A percentile compares a stretch with the other conserved stretches of the same genome.
Evolutionary conservation across 352 stramenopile species (phyloP).

Genomic region (Pythium brassicae): DNA sequence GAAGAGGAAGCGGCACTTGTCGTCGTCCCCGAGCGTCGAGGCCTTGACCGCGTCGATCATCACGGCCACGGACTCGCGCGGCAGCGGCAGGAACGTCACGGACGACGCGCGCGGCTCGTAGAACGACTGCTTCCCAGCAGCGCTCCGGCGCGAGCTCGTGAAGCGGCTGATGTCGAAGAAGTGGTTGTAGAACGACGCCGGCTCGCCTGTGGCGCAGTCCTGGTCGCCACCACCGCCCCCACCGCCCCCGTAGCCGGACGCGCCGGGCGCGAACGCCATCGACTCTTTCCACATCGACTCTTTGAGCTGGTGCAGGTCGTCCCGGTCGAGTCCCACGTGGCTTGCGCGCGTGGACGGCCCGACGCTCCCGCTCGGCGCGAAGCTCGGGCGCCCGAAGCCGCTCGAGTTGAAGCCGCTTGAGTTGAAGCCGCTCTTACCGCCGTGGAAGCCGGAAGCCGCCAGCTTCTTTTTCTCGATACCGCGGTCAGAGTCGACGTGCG

Average conservation of each 20-base stretch:
- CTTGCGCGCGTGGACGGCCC: slow-evolving; percentile 15
- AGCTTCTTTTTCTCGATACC: slow-evolving; percentile 2
- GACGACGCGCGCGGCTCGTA: slow-evolving; percentile 14
- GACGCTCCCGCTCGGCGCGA: slow-evolving; percentile 17
- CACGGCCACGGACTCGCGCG: slow-evolving; percentile 52
- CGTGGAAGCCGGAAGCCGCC: neutral
- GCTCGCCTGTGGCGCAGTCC: slow-evolving; percentile 17
- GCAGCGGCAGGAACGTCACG: slow-evolving; percentile 27
- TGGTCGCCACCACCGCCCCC: neutral
- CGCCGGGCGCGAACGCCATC: slow-evolving; percentile 10
- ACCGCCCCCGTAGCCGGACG: slow-evolving; percentile 1
- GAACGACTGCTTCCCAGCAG: slow-evolving; percentile 1
- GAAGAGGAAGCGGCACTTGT: slow-evolving; percentile 62
- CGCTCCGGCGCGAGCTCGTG: slow-evolving; percentile 9
- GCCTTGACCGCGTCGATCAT: slow-evolving; percentile 53
- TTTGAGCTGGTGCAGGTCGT: slow-evolving; percentile 36
- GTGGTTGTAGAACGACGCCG: slow-evolving; percentile 35
- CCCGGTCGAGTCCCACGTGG: slow-evolving; percentile 18
- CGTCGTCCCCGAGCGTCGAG: slow-evolving; percentile 42
- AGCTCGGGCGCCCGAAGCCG: slow-evolving; percentile 18
- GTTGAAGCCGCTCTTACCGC: neutral
- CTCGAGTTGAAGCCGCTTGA: slow-evolving; percentile 9
- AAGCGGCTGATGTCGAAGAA: slow-evolving; percentile 28
- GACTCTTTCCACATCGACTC: slow-evolving; percentile 33
- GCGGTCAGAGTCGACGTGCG: slow-evolving; percentile 5